Percentiles rank a stretch among this genome's conserved stretches.
phyloP scores from a whole-genome alignment of 2,329 filamentous ascomycete genomes.

The Aspergillus clavatus region DNA sequence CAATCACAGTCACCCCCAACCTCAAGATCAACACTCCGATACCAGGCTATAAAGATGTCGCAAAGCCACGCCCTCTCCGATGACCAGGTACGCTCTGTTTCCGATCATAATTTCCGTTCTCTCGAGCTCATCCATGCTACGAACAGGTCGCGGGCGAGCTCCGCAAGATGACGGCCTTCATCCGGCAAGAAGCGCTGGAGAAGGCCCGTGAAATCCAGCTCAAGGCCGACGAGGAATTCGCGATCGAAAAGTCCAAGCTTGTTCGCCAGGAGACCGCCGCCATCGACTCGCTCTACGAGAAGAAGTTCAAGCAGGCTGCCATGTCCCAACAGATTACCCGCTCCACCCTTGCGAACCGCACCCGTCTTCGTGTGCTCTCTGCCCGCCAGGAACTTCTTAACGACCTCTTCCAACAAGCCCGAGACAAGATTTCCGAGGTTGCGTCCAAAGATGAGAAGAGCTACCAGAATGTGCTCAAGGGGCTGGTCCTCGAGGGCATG shows the following conservation, averaged over 20 bases:
- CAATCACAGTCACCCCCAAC: conserved; percentile 16
- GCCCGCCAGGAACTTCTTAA: conserved; percentile 89
- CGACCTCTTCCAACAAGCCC: conserved; percentile 75
- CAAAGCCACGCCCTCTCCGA: conserved; percentile 92
- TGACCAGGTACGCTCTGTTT: conserved; percentile 69
- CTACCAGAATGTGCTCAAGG: conserved; percentile 73
- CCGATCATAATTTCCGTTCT: conserved; percentile 5
- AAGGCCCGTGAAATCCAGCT: conserved; percentile 96
- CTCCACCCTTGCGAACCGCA: conserved; percentile 95
- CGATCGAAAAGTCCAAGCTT: conserved; percentile 98
- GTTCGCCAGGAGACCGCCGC: conserved; percentile 89
- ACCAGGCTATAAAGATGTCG: conserved; percentile 63
- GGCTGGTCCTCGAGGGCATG: conserved; percentile 79
- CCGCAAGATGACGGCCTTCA: conserved; percentile 99
- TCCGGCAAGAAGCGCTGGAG: conserved; percentile 95
- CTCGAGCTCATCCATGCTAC: conserved; percentile 13
- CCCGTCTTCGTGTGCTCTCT: conserved; percentile 78
- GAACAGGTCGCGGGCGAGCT: conserved; percentile 89
- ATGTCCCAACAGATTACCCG: conserved; percentile 99
- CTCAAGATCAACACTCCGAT: conserved; percentile 11
- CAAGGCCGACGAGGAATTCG: conserved; percentile 98
- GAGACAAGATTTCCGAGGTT: conserved; percentile 63
- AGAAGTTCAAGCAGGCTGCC: conserved; percentile 97
- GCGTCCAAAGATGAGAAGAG: conserved; percentile 52
- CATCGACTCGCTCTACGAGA: conserved; percentile 91